These are phyloP conservation scores for Tetrastigma voinierianum DNA, from an alignment of 164 flowering plant genomes.

Conservation along the genomic window DNA sequence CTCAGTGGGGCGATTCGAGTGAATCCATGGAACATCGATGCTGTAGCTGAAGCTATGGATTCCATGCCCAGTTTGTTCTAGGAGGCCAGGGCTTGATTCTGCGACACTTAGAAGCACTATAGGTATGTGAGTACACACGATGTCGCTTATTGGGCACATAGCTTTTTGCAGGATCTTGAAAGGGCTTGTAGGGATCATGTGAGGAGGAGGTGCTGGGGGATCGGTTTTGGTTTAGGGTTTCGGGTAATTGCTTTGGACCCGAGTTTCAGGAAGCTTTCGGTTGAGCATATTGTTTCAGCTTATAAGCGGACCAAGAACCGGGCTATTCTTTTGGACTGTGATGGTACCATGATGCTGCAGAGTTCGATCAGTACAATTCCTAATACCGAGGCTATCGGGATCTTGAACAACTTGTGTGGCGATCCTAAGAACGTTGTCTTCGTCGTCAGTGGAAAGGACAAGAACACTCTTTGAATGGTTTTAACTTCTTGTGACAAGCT, in stretches of 20 bases:
- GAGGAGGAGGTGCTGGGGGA: slow-evolving; percentile 45
- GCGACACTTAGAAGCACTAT: slow-evolving; percentile 47
- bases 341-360: slow-evolving; percentile 35
- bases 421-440: slow-evolving; percentile 45
- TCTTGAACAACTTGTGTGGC: slow-evolving; percentile 38
- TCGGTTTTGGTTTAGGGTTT: slow-evolving; percentile 49
- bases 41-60: slow-evolving; percentile 51
- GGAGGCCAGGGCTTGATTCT: no score
- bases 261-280: slow-evolving; percentile 39
- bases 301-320: slow-evolving; percentile 42
- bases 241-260: slow-evolving; percentile 44
- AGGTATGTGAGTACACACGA: slow-evolving; percentile 48
- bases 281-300: slow-evolving; percentile 48
- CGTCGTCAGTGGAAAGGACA: slow-evolving; percentile 42
- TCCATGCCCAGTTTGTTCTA: no score
- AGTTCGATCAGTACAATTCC: slow-evolving; percentile 32
- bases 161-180: slow-evolving; percentile 47
- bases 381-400: slow-evolving; percentile 25
- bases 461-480: slow-evolving; percentile 41
- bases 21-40: slow-evolving; percentile 48
- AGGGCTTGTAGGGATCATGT: slow-evolving; percentile 45
- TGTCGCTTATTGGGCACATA: slow-evolving; percentile 51
- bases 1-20: no score
- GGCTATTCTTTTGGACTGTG: slow-evolving; percentile 50
- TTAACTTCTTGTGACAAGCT: slow-evolving; percentile 36